phyloP scores from a whole-genome alignment of 805 yeast species.

The Ogataea zsoltii region DNA sequence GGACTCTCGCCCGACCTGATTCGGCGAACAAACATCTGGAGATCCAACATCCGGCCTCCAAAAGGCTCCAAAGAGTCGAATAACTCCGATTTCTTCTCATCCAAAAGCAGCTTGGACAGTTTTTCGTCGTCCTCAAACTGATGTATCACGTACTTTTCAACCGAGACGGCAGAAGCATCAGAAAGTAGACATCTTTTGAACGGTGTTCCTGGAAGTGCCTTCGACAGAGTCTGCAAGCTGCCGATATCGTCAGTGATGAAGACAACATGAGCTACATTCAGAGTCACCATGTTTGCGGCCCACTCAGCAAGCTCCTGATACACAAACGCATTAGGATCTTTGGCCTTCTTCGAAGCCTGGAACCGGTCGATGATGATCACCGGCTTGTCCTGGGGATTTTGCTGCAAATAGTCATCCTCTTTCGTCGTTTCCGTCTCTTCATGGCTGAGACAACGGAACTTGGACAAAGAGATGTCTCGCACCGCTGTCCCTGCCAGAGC shows the following conservation, averaged over 20 bases:
- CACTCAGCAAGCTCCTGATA: constrained; percentile 81
- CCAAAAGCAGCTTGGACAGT: constrained; percentile 20
- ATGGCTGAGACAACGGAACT: constrained; percentile 38
- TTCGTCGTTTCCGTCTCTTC: constrained; percentile 35
- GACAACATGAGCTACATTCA: constrained; percentile 87
- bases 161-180: constrained; percentile 76
- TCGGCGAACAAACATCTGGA: constrained; percentile 87
- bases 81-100: constrained; percentile 36
- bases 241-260: constrained; percentile 86
- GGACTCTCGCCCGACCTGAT: constrained; percentile 87
- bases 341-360: constrained; percentile 53
- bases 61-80: constrained; percentile 66
- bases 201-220: constrained; percentile 83
- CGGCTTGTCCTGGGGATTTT: constrained; percentile 83
- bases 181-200: constrained; percentile 72
- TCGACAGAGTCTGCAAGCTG: constrained; percentile 62
- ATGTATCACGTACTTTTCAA: constrained; percentile 65
- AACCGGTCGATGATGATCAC: constrained; percentile 81
- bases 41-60: constrained; percentile 94
- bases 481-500: constrained; percentile 71
- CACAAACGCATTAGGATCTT: constrained; percentile 59
- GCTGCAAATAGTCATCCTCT: constrained; percentile 81
- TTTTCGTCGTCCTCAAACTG: constrained; percentile 42
- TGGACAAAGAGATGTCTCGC: constrained; percentile 57
- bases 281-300: constrained; percentile 75